Evolutionary conservation across 495 filamentous ascomycete species (phyloP), one percentile per base, ranked within the genome.

Genomic region (Xylaria longipes): DNA sequence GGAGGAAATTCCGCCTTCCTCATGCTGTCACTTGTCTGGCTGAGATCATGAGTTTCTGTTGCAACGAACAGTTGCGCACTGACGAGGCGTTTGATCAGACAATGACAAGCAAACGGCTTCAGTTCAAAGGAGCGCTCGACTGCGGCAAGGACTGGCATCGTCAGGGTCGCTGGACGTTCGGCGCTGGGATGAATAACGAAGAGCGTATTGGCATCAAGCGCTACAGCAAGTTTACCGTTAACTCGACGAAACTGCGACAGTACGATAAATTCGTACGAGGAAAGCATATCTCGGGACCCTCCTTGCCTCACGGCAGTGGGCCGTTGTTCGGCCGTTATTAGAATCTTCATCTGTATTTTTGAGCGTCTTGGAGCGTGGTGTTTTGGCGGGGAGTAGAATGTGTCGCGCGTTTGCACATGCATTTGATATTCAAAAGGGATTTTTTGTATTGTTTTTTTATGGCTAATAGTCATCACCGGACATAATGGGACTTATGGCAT

Each of bases 11-110:
- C 65, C 84, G 89, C 27, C 85, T 94, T 14, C 92, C 93, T 0
- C 93, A 94, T 73, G 87, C 87, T 33, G 88, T 92, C 29, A 87
- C 82, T 56, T 92, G 87, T 46, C 80, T 97, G 0, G 92, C 91
- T 3, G 93, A 95, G 79, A 84, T 93, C n/a, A 84, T 95, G 71
- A 89, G 88, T 75, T 94, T 93, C 73, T 80, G 95, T 46, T 91
- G 91, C 64, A 88, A 88, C 72, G 91, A 90, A 46, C 88, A 89
- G 12, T 81, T 97, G 20, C 79, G 94, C 1, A 84, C 86, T 5
- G 93, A 96, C 69, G 84, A 88, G 45, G 84, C 90, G 0, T 92
- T 97, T 67, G 72, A 75, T 58, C 63, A 69, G 43, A 48, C 61
- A 5, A 77, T 73, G 71, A 67, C 78, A 65, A 72, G 76, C 62